A percentile compares a stretch with the other conserved stretches of the same genome.
Conservation (phyloP, 805 yeast species). For the Monosporozyma siamensis region DNA sequence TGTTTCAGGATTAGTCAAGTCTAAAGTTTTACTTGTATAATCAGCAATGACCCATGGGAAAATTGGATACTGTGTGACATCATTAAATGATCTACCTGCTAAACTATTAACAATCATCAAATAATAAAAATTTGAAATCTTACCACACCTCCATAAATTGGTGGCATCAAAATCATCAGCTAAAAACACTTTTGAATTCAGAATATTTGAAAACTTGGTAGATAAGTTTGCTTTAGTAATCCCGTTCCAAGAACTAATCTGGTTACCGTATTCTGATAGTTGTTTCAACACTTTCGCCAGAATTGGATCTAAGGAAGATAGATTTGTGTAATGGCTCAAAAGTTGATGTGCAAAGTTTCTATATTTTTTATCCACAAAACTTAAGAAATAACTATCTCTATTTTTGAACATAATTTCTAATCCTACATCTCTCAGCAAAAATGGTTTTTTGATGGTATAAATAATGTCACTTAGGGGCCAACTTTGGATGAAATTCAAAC, state of each 20-base stretch:
- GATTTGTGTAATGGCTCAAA: conserved; percentile 41
- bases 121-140: conserved; percentile 75
- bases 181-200: conserved; percentile 10
- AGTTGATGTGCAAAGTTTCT: conserved; percentile 49
- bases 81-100: conserved; percentile 86
- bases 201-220: conserved; percentile 37
- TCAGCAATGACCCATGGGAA: conserved; percentile 90
- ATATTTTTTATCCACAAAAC: conserved; percentile 43
- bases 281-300: conserved; percentile 44
- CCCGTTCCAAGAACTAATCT: conserved; percentile 26
- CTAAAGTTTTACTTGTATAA: conserved; percentile 61
- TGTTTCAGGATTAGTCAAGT: conserved; percentile 48
- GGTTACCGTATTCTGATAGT: conserved; percentile 33
- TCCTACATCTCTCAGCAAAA: conserved; percentile 71
- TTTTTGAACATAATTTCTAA: conserved; percentile 66
- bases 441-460: conserved; percentile 64
- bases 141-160: conserved; percentile 64
- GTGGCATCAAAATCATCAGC: conserved; percentile 40
- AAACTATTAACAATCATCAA: conserved; percentile 70
- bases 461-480: conserved; percentile 57
- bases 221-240: conserved; percentile 31
- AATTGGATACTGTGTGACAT: conserved; percentile 81
- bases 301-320: conserved; percentile 44
- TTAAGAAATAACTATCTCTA: conserved; percentile 62
- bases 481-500: conserved; percentile 31